Base-by-base conservation (phyloP, 495 filamentous ascomycete species). In the Viridothelium virens region DNA sequence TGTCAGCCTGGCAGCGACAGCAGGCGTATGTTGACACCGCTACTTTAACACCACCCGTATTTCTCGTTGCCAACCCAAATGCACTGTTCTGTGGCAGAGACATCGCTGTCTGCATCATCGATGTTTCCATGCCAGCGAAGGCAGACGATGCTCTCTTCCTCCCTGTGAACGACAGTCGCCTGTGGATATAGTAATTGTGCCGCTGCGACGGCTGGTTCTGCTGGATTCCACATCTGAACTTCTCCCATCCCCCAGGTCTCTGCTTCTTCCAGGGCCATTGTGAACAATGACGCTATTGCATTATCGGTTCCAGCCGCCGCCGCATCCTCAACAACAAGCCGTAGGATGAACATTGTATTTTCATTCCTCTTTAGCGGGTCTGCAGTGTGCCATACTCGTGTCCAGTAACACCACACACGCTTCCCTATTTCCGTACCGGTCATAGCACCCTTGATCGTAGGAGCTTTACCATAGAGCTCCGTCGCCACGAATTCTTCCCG, bases 41-140 rank as follows among this genome's bases (percentile, higher is more conserved):
- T 25, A 25, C 25, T 25, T 85, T 76, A 97, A 74, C 91, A 96
- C 93, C 93, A 98, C 25, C 84, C 89, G 78, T 86, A 97, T 81
- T 95, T 96, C 82, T 98, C 92, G 73, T 95, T 96, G 67, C 81
- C 83, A 63, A 91, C 75, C 94, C 94, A 98, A 61, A 91, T 88
- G 96, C 79, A 33, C 86, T 80, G 77, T 16, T 83, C 78, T 38
- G 76, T 78, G 56, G 77, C 68, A 65, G 53, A 6, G 31, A 59
- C 14, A 10, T 36, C 36, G 53, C 53, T 34, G 31, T 59, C 53
- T 7, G 53, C 11, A 59, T 59, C 53, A 9, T 59, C 25, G 25
- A 59, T 80, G 72, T 77, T 76, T 9, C 82, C 85, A 64, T 83
- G 84, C 87, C 88, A 90, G 68, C 79, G 82, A 71, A 90, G 73